A percentile compares a stretch with the other conserved stretches of the same genome.
Conservation (phyloP, 257 asterid genomes). For the Solanum rostratum region DNA sequence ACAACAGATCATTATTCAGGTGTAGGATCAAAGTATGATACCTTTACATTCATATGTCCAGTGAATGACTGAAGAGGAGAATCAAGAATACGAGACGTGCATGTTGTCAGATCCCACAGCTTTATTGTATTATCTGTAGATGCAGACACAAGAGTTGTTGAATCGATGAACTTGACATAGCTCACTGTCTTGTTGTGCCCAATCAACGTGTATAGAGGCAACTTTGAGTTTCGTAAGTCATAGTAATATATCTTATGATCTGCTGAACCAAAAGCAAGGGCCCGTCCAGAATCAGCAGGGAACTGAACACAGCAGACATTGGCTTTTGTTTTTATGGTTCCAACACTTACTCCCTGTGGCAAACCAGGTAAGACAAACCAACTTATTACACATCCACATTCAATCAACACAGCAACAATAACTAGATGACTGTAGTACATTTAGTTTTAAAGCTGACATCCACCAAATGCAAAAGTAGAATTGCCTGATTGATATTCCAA, state of each 20-base stretch:
- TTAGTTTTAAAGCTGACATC: constrained; percentile 91
- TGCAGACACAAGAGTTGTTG: constrained; percentile 91
- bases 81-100: constrained; percentile 67
- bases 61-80: constrained; percentile 85
- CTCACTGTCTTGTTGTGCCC: constrained; percentile 97
- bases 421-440: constrained; percentile 60
- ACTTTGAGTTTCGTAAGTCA: constrained; percentile 79
- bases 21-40: constrained; percentile 11
- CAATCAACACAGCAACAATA: constrained; percentile 27
- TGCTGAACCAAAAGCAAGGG: constrained; percentile 95
- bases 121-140: constrained; percentile 89
- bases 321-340: constrained; percentile 86
- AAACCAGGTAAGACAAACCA: constrained; percentile 52
- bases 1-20: not conserved
- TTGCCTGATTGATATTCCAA: constrained; percentile 99
- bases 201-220: constrained; percentile 76
- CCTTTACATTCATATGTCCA: constrained; percentile 92
- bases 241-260: constrained; percentile 89
- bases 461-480: constrained; percentile 89
- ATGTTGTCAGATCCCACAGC: constrained; percentile 94
- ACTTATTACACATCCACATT: constrained; percentile 36
- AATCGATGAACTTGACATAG: constrained; percentile 84
- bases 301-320: constrained; percentile 98
- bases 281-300: constrained; percentile 65
- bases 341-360: constrained; percentile 84